Evolutionary conservation across 169 alveolate species (phyloP).

Genomic region (Plasmodium malariae): DNA sequence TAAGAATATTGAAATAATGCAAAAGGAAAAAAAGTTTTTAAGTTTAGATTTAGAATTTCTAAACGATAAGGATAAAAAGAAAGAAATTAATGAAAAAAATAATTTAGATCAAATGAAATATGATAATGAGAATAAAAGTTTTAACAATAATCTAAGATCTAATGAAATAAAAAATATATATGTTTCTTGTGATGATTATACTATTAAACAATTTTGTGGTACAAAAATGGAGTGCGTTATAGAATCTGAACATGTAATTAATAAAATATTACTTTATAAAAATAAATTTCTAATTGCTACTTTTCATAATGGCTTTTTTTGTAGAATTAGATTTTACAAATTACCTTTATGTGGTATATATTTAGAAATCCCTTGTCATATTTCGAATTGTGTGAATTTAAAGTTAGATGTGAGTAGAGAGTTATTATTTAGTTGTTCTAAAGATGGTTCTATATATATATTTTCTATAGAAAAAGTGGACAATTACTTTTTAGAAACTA

Average conservation of each 20-base stretch:
- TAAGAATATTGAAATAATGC: constrained; percentile 65
- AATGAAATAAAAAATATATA: constrained; percentile 52
- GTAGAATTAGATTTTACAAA: constrained; percentile 50
- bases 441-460: constrained; percentile 62
- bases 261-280: constrained; percentile 66
- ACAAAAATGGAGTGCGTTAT: constrained; percentile 48
- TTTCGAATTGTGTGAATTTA: constrained; percentile 54
- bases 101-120: constrained; percentile 19
- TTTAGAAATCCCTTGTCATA: constrained; percentile 76
- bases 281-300: constrained; percentile 61
- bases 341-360: constrained; percentile 62
- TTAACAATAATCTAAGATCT: constrained; percentile 9
- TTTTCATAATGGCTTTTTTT: constrained; percentile 65
- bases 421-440: constrained; percentile 65
- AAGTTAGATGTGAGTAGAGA: constrained; percentile 43
- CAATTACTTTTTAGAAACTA: neutral
- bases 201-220: constrained; percentile 67
- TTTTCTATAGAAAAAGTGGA: constrained; percentile 59
- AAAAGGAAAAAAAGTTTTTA: constrained; percentile 65
- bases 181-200: constrained; percentile 74
- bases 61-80: constrained; percentile 19
- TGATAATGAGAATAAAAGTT: constrained; percentile 55
- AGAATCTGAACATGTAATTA: constrained; percentile 43
- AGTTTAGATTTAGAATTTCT: constrained; percentile 60
- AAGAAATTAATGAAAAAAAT: neutral